A percentile compares a stretch with the other conserved stretches of the same genome.
phyloP scores from a whole-genome alignment of 768 basidiomycete genomes.

The Termitomyces sp. region DNA sequence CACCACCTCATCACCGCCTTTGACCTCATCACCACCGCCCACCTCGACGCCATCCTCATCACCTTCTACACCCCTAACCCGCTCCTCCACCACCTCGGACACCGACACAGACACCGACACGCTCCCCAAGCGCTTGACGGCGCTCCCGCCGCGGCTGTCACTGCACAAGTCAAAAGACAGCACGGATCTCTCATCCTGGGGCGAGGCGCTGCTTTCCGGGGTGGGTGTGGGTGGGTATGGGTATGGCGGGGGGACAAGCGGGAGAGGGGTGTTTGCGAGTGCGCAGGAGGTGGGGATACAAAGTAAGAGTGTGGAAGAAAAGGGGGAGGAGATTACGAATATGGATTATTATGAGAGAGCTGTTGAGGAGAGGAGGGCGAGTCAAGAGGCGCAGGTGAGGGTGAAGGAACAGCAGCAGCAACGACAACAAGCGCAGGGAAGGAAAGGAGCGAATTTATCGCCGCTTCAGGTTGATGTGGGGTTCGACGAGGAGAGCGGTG shows the following conservation, averaged over 20 bases:
- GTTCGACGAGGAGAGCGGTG: background rate
- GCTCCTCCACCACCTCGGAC: background rate
- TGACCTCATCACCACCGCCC: no score
- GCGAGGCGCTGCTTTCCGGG: conserved; percentile 49
- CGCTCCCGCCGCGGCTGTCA: conserved; percentile 51
- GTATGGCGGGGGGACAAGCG: background rate
- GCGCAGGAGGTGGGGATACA: conserved; percentile 8
- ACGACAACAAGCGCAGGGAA: background rate
- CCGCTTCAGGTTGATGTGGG: conserved; percentile 20
- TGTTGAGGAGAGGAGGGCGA: background rate
- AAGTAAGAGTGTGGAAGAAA: no score
- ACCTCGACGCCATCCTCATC: background rate
- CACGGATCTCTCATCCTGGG: conserved; percentile 49
- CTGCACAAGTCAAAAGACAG: conserved; percentile 42
- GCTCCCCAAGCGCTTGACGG: conserved; percentile 21
- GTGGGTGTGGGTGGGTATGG: conserved; percentile 19
- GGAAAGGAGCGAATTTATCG: conserved; percentile 8
- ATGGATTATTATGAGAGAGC: background rate
- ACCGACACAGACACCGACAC: conserved; percentile 2
- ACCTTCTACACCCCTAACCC: background rate
- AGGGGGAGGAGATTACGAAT: background rate
- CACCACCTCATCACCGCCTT: no score
- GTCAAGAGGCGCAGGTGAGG: background rate
- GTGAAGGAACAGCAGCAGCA: no score
- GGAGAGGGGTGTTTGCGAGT: background rate